Conservation (phyloP, 2,329 filamentous ascomycete species). For the Malbranchea cinnamomea region DNA sequence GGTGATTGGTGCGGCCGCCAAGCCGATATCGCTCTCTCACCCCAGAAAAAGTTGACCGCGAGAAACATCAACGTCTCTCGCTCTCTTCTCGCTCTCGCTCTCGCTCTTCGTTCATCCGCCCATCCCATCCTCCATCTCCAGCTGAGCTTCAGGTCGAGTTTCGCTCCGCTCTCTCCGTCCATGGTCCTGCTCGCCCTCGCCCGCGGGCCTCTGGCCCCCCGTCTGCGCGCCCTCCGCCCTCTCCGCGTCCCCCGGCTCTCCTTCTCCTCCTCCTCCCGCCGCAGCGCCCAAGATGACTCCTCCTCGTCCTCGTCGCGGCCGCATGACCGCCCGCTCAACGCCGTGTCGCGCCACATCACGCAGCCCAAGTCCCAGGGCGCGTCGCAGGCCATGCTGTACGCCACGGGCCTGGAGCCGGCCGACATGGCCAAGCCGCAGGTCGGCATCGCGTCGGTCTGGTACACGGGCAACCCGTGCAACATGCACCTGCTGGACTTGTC, state of each 20-base stretch:
- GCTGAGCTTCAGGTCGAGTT: too few species aligned
- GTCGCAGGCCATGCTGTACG: conserved; percentile 98
- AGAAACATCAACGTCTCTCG: too few species aligned
- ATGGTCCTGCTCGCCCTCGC: too few species aligned
- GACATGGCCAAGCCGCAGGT: conserved; percentile 96
- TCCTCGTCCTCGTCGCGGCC: conserved; percentile 8
- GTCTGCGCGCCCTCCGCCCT: too few species aligned
- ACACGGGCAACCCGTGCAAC: conserved; percentile 95
- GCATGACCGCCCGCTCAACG: conserved; percentile 47
- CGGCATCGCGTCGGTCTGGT: conserved; percentile 97
- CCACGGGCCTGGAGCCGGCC: conserved; percentile 68
- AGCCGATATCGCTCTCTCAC: too few species aligned
- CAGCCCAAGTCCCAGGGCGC: conserved; percentile 97
- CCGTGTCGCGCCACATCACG: conserved; percentile 69
- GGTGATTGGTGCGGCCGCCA: too few species aligned
- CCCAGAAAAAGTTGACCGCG: too few species aligned
- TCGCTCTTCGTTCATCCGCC: too few species aligned
- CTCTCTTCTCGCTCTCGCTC: too few species aligned
- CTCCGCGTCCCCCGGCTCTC: conserved; percentile 1
- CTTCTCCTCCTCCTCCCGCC: conserved; percentile 4
- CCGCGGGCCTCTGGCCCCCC: too few species aligned
- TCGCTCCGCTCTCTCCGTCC: too few species aligned
- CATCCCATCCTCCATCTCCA: background rate
- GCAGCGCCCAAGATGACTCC: conserved; percentile 3
- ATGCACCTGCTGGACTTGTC: conserved; percentile 94